Evolutionary conservation across 805 yeast species (phyloP), one percentile per base, ranked within the genome.

Genomic region (Wickerhamomyces chaumierensis): DNA sequence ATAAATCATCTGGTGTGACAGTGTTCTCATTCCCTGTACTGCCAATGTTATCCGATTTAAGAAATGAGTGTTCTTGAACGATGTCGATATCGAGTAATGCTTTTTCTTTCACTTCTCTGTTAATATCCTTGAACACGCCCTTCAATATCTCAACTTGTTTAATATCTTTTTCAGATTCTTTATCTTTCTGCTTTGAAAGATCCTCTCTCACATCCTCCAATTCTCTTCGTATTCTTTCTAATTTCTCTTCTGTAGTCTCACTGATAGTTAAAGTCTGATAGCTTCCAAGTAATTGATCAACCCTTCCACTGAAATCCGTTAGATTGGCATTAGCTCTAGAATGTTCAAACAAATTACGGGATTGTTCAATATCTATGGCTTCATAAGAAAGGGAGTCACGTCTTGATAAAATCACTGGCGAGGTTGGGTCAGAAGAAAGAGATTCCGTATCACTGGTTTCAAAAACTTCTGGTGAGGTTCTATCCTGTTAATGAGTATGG

Each of bases 191-290:
- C 7, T 21, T 28, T 2, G 41, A 36, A 9, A 49, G 39, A 16
- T 44, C 51, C 5, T 46, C 39, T 35, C 55, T 47, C 2, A 67
- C 41, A 39, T 65, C 69, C n/a, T 53, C 53, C 33, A 69, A 41
- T 40, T 69, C 75, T 12, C 53, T 47, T 5, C 55, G 46, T 21
- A 69, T 60, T 33, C 73, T 43, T 7, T 55, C 55, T 28, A 69
- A 37, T 42, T 56, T 61, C 49, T 66, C 68, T 27, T 52, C 62
- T 17, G 47, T 45, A 1, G 69, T 61, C 43, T 69, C 74, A 19
- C 48, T 53, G 12, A 53, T 52, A 42, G 37, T 45, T 39, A 32
- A 62, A 31, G 41, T 52, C 44, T 34, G 68, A 34, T 47, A 25
- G 12, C n/a, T 25, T 61, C 65, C 66, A 57, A 48, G 48, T 28